Conservation (phyloP, 345 rosid species). For the Salix caprea region DNA sequence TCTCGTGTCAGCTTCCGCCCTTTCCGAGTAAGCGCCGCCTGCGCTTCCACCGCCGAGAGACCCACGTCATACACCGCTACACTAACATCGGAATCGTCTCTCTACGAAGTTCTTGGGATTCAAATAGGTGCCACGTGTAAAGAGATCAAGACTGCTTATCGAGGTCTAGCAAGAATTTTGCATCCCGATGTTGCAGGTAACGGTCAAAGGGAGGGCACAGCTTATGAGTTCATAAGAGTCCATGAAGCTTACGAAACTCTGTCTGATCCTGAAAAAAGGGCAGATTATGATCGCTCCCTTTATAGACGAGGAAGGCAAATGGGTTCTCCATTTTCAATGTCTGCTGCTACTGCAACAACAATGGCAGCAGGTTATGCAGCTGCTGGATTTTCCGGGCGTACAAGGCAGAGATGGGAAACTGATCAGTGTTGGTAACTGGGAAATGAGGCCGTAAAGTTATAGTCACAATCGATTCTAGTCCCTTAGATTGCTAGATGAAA, state of each 20-base stretch:
- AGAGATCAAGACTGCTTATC: slow-evolving; percentile 66
- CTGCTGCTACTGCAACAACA: slow-evolving; percentile 4
- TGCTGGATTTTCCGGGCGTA: slow-evolving; percentile 25
- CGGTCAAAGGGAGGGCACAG: slow-evolving; percentile 14
- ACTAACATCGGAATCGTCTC: slow-evolving; percentile 21
- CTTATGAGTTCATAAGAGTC: slow-evolving; percentile 46
- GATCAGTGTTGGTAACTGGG: slow-evolving; percentile 62
- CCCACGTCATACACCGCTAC: slow-evolving; percentile 13
- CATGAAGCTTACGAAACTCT: slow-evolving; percentile 66
- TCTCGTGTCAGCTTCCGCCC: slow-evolving; percentile 30
- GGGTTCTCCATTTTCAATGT: slow-evolving; percentile 21
- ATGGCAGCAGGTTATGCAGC: neutral
- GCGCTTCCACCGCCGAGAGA: slow-evolving; percentile 42
- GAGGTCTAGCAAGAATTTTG: slow-evolving; percentile 50
- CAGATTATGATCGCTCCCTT: slow-evolving; percentile 48
- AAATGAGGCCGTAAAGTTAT: neutral
- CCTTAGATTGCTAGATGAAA: neutral
- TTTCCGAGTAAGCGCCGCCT: slow-evolving; percentile 33
- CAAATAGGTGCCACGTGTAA: slow-evolving; percentile 45
- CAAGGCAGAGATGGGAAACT: slow-evolving; percentile 55
- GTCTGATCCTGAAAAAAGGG: slow-evolving; percentile 58
- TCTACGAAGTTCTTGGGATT: slow-evolving; percentile 60
- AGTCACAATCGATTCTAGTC: neutral
- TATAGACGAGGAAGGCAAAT: slow-evolving; percentile 21
- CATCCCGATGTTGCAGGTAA: slow-evolving; percentile 58